A percentile compares a stretch with the other conserved stretches of the same genome.
Conservation (phyloP, 1,284 basidiomycete genomes). For the Ceraceosorus guamensis region DNA sequence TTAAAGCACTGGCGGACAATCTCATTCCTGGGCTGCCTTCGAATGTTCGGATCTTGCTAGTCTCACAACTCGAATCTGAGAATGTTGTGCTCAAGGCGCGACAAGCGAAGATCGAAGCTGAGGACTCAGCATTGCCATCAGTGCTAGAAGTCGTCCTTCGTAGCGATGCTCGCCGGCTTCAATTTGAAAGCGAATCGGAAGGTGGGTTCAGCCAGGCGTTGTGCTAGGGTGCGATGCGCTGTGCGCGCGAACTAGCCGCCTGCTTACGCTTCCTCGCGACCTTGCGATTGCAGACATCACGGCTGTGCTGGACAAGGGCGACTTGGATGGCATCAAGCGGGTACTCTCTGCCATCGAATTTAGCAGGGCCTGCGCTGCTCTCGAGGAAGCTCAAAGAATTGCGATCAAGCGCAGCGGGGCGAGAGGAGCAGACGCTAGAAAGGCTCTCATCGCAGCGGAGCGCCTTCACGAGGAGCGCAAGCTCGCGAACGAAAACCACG, state of each 20-base stretch:
- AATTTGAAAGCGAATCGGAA: constrained; percentile 37
- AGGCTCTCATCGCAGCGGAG: constrained; percentile 56
- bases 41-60: constrained; percentile 55
- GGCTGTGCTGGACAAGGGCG: constrained; percentile 22
- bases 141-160: constrained; percentile 49
- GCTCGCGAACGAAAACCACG: constrained; percentile 20
- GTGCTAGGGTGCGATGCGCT: too few species aligned
- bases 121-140: constrained; percentile 10
- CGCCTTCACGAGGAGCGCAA: constrained; percentile 45
- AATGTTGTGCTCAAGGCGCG: constrained; percentile 23
- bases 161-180: constrained; percentile 45
- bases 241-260: too few species aligned
- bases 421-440: constrained; percentile 58
- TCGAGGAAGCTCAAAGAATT: constrained; percentile 56
- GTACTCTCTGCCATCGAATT: constrained; percentile 36
- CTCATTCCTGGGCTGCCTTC: constrained; percentile 56
- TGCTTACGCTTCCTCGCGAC: too few species aligned
- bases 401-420: constrained; percentile 59
- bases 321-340: constrained; percentile 23
- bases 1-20: constrained; percentile 52
- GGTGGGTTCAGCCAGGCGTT: constrained; percentile 39
- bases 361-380: constrained; percentile 47
- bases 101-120: constrained; percentile 8
- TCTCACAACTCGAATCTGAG: constrained; percentile 55
- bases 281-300: background rate